Evolutionary conservation across 2,329 filamentous ascomycete genomes (phyloP), one percentile per base, ranked within the genome.

Genomic region (Hypoxylon sp.): DNA sequence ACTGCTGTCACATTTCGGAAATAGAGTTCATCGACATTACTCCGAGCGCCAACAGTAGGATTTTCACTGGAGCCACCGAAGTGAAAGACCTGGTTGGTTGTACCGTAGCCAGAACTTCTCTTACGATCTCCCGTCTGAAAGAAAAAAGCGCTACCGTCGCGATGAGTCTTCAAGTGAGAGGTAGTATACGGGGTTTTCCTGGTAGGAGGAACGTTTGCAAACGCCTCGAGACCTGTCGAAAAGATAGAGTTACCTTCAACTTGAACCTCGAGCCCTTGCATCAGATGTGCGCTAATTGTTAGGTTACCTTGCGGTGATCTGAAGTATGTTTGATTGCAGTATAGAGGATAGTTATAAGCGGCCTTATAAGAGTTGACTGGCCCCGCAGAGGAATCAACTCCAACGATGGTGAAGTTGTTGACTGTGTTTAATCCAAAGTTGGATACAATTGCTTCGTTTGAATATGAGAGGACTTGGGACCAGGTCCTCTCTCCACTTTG

Each of bases 141-240:
- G 76, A 88, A 91, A 47, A 75, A 80, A 3, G 87, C 89, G 3
- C 81, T 84, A 24, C 88, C 89, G 33, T 86, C 84, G 70, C 90
- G 86, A 14, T 76, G 81, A 1, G 89, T 91, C 3, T 75, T 75
- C 13, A 88, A 72, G 1, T 60, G 65, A 5, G 66, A 70, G 22
- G 50, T 31, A 9, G 47, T 24, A 51, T 68, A 74, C 11, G 63
- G 70, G 13, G 64, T 47, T 10, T 55, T 68, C 33, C 65, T 52
- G 6, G 68, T 26, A 60, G 76, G 46, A 50, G 75, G 52, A 65
- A 80, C 44, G 5, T 76, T 52, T 24, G 78, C 72, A 67, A 90
- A 90, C 0, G 85, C 86, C 70, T 91, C 86, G 3, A 90, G 78
- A 2, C 88, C 87, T 0, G 84, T 88, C 0, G 89, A 86, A 60